Base-by-base conservation (phyloP, 495 filamentous ascomycete genomes). In the Letharia lupina region DNA sequence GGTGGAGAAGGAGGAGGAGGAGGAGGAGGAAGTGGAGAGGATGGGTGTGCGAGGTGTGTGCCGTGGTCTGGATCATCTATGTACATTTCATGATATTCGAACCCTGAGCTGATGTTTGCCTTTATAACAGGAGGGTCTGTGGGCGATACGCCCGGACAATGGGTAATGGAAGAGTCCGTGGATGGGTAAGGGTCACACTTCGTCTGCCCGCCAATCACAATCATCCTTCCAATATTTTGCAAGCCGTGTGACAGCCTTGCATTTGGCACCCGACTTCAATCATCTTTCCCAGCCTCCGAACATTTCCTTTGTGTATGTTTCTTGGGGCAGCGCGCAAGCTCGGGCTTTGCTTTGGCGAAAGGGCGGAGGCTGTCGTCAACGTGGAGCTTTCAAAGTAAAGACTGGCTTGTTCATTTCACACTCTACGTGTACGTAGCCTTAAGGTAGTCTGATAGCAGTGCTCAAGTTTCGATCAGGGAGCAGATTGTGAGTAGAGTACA, bases 231-330 rank as follows among this genome's bases (percentile, higher is more conserved):
- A 86, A 69, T 82, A 76, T 18, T 75, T 68, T 0, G 77, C 74
- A 41, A 86, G 65, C 37, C 80, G 74, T 68, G 82, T 82, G 15
- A 86, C 73, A 50, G 83, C 83, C 5, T 75, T 69, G 13, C 85
- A 73, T 31, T 83, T 82, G 3, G 79, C 74, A 9, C 82, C 82
- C 67, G 75, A 33, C 71, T 68, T 77, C 77, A 80, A 57, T 73
- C 68, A 58, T 71, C 71, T 10, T 71, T 68, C 12, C 41, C 64
- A 47, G 71, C 59, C 40, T 73, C 70, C n/a, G 64, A 61, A 23
- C 23, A 28, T 28, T 28, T 28, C 23, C 23, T 28, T 28, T 28
- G 23, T 28, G 23, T 28, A 28, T 67, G 66, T 45, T 73, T 66
- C 47, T 71, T 39, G 39, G 74, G 62, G 52, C 67, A 65, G 52